These are phyloP conservation scores for Malus sylvestris DNA, from an alignment of 306 rosid genomes.

Conservation along the genomic window DNA sequence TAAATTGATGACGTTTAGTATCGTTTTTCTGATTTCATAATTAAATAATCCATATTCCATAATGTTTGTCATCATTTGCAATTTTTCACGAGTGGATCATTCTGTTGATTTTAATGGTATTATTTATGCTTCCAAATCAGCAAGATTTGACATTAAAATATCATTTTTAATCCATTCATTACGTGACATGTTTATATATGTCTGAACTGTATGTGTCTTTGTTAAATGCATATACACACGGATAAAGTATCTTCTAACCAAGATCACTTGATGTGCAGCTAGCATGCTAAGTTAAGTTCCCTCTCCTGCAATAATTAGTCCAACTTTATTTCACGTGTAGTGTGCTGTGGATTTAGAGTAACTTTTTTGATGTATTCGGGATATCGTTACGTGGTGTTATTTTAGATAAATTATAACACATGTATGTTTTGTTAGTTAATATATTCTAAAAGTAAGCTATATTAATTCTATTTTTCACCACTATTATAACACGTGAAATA, in stretches of 20 bases:
- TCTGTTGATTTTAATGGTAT: not conserved
- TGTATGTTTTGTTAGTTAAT: too few relatives aligned
- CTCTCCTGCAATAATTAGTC: conserved; percentile 8
- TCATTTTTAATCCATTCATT: not conserved
- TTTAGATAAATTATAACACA: too few relatives aligned
- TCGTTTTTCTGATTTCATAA: not conserved
- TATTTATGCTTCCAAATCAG: not conserved
- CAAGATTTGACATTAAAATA: not conserved
- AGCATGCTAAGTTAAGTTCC: not conserved
- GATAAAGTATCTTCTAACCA: not conserved
- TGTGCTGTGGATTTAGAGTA: conserved; percentile 29
- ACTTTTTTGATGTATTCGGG: not conserved
- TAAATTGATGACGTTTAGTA: not conserved
- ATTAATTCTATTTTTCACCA: too few relatives aligned
- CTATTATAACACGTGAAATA: not conserved
- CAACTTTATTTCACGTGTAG: conserved; percentile 61
- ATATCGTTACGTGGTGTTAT: too few relatives aligned
- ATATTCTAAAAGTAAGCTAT: too few relatives aligned
- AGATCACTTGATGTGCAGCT: conserved; percentile 3
- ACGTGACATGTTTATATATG: not conserved
- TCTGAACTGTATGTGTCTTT: not conserved
- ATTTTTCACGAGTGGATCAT: not conserved
- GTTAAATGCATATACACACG: not conserved
- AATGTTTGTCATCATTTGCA: not conserved
- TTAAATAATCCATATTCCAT: not conserved